Conservation (phyloP, 192 early-diverging fungal species). For the Chytriomyces confervae region DNA sequence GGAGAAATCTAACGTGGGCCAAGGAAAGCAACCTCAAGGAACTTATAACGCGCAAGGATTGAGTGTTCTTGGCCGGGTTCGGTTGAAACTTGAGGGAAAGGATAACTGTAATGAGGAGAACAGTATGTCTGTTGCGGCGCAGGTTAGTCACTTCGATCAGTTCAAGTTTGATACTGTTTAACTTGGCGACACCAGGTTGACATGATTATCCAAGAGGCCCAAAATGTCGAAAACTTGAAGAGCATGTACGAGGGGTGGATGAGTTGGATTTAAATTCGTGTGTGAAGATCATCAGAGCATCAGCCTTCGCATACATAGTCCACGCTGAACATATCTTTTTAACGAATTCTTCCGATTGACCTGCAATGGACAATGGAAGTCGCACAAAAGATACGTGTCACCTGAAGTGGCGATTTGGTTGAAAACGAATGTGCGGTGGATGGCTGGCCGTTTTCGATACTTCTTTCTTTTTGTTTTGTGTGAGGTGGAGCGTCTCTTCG, state of each 20-base stretch:
- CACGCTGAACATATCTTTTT: too few relatives aligned
- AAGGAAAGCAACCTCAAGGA: neutral
- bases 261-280: constrained; percentile 72
- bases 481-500: too few relatives aligned
- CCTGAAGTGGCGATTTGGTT: too few relatives aligned
- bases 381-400: too few relatives aligned
- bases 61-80: constrained; percentile 65
- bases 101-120: constrained; percentile 49
- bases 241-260: constrained; percentile 92
- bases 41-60: constrained; percentile 66
- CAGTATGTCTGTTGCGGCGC: constrained; percentile 23
- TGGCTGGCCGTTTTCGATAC: too few relatives aligned
- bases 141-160: neutral
- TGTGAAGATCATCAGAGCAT: neutral
- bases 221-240: constrained; percentile 68
- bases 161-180: neutral
- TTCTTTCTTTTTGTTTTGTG: too few relatives aligned
- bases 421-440: too few relatives aligned
- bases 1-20: neutral
- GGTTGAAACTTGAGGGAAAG: constrained; percentile 70
- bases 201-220: constrained; percentile 70
- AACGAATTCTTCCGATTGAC: too few relatives aligned
- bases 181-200: constrained; percentile 50
- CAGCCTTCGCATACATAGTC: too few relatives aligned
- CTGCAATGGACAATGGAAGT: too few relatives aligned